Evolutionary conservation across 371 early-diverging fungal genomes (phyloP).

Genomic region (Umbelopsis sp.): DNA sequence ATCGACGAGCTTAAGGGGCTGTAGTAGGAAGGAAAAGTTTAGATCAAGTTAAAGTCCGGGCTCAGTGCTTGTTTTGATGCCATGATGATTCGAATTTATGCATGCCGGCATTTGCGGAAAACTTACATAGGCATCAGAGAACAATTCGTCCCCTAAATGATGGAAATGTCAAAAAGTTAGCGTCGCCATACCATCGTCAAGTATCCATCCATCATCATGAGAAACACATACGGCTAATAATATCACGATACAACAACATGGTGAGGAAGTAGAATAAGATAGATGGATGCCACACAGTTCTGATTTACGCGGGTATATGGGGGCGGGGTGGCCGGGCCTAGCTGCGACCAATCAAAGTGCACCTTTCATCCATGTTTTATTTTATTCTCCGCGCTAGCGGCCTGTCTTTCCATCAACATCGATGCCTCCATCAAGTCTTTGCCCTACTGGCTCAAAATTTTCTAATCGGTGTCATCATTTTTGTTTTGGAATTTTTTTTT

Average conservation of each 20-base stretch:
- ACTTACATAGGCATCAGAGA: conserved; percentile 86
- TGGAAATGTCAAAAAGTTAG: conserved; percentile 17
- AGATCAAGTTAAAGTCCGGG: background rate
- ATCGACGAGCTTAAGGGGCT: conserved; percentile 67
- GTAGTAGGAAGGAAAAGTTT: conserved; percentile 11
- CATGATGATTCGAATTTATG: background rate
- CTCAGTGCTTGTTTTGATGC: background rate
- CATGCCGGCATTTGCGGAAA: background rate
- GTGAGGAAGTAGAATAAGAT: conserved; percentile 30
- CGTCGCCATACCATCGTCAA: background rate
- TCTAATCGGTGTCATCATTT: background rate
- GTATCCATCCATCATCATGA: conserved; percentile 11
- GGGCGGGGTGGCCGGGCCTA: background rate
- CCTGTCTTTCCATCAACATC: too few species aligned
- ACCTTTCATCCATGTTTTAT: too few species aligned
- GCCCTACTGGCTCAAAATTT: too few species aligned
- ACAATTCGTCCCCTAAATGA: conserved; percentile 81
- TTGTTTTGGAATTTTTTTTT: background rate
- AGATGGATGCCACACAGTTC: conserved; percentile 37
- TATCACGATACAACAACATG: conserved; percentile 54
- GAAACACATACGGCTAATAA: conserved; percentile 39
- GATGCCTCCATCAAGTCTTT: too few species aligned
- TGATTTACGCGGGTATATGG: too few species aligned
- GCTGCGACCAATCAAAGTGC: background rate
- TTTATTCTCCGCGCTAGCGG: conserved; percentile 4